Conservation (phyloP, 2,329 filamentous ascomycete species). For the Phialophora verrucosa region DNA sequence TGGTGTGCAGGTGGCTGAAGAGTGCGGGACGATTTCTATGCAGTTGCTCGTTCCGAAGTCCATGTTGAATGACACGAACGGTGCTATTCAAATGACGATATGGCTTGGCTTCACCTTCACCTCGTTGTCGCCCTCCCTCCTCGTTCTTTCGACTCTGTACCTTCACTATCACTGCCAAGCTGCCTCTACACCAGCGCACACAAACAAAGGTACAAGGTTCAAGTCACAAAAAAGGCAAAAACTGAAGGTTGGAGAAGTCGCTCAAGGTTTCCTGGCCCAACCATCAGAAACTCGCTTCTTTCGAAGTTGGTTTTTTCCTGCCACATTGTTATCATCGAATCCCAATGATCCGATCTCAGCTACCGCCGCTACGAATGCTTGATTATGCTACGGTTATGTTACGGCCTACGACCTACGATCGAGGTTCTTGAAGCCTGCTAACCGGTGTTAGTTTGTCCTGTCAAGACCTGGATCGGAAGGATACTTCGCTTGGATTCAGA, state of each 20-base stretch:
- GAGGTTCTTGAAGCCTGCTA: neutral
- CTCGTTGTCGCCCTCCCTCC: neutral
- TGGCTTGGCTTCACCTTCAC: neutral
- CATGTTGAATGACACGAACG: neutral
- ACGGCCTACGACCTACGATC: neutral
- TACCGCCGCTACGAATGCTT: neutral
- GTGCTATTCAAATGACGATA: neutral
- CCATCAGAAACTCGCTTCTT: conserved; percentile 1
- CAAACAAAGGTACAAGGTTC: neutral
- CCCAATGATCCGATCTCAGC: conserved; percentile 1
- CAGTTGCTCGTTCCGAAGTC: neutral
- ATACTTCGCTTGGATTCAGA: conserved; percentile 1
- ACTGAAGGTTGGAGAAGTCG: neutral
- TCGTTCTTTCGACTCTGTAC: neutral
- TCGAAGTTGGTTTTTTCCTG: conserved; percentile 1
- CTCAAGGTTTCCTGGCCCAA: neutral
- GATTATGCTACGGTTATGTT: neutral
- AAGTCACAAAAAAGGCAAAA: neutral
- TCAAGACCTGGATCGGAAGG: neutral
- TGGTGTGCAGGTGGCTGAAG: neutral
- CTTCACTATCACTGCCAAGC: neutral
- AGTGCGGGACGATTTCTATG: neutral
- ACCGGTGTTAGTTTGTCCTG: conserved; percentile 1
- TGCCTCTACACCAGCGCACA: neutral
- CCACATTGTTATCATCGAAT: conserved; percentile 1